phyloP scores from a whole-genome alignment of 2,329 filamentous ascomycete species.

The Cercospora sp. region DNA sequence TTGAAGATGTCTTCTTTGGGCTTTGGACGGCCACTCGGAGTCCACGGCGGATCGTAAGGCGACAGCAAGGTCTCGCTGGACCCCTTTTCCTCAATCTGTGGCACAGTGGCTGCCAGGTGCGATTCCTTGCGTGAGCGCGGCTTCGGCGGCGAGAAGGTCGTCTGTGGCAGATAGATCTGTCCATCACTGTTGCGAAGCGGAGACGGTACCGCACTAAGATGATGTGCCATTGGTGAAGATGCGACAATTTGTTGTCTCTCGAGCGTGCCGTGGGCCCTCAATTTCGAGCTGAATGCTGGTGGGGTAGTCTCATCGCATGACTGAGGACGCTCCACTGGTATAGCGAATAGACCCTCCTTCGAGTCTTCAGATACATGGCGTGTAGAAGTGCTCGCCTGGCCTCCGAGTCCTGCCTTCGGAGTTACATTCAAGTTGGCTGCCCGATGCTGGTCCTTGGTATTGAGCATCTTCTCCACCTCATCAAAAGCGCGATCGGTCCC shows the following conservation, averaged over 20 bases:
- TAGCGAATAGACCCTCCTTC: conserved; percentile 17
- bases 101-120: conserved; percentile 7
- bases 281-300: not conserved
- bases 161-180: conserved; percentile 21
- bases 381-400: not conserved
- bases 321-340: conserved; percentile 12
- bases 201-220: conserved; percentile 34
- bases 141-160: conserved; percentile 25
- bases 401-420: not conserved
- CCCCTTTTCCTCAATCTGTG: conserved; percentile 11
- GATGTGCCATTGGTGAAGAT: conserved; percentile 25
- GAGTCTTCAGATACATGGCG: conserved; percentile 12
- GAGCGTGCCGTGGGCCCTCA: not conserved
- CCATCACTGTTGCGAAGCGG: conserved; percentile 28
- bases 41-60: conserved; percentile 18
- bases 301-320: not conserved
- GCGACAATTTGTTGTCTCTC: not conserved
- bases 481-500: conserved; percentile 6
- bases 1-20: conserved; percentile 21
- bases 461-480: conserved; percentile 14
- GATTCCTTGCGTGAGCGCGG: conserved; percentile 11
- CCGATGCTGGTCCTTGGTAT: not conserved
- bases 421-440: not conserved
- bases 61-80: conserved; percentile 6
- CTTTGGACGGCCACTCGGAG: conserved; percentile 15